phyloP scores from a whole-genome alignment of 2,329 filamentous ascomycete genomes.

The Sporothrix sp. region DNA sequence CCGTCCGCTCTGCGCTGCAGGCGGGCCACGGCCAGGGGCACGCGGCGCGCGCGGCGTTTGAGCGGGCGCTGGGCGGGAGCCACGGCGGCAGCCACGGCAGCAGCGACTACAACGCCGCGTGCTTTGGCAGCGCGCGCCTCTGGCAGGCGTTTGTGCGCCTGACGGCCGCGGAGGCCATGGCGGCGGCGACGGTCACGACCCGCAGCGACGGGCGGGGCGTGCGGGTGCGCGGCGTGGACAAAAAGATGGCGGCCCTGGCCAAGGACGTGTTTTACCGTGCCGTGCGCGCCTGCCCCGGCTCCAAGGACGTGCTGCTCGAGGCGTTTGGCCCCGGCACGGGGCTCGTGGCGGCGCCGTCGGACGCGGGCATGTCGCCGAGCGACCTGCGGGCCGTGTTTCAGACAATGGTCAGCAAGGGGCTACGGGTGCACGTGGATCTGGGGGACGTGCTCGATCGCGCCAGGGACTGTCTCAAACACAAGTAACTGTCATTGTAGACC shows the following conservation, averaged over 20 bases:
- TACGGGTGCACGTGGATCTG: constrained; percentile 20
- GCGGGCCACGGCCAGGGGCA: constrained; percentile 37
- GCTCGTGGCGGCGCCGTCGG: constrained; percentile 24
- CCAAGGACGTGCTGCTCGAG: constrained; percentile 41
- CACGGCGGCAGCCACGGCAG: constrained; percentile 22
- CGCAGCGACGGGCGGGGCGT: constrained; percentile 15
- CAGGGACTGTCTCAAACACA: background rate
- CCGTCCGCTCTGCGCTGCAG: constrained; percentile 44
- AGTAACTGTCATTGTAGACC: background rate
- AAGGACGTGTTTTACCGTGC: constrained; percentile 41
- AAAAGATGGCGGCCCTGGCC: constrained; percentile 19
- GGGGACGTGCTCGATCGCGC: constrained; percentile 12
- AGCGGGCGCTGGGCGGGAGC: constrained; percentile 35
- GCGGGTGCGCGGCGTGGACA: constrained; percentile 19
- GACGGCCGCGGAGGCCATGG: constrained; percentile 8
- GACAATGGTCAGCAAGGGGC: constrained; percentile 14
- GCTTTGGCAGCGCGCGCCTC: constrained; percentile 30
- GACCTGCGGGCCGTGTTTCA: constrained; percentile 37
- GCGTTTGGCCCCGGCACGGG: constrained; percentile 29
- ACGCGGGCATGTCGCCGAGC: constrained; percentile 33
- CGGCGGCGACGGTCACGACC: constrained; percentile 23
- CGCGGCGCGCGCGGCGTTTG: constrained; percentile 41
- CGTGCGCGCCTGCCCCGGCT: constrained; percentile 38
- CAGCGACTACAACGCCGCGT: background rate
- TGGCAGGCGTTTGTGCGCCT: constrained; percentile 45